These are phyloP conservation scores for Macadamia integrifolia DNA, from an alignment of 164 flowering plant species.

Conservation along the genomic window DNA sequence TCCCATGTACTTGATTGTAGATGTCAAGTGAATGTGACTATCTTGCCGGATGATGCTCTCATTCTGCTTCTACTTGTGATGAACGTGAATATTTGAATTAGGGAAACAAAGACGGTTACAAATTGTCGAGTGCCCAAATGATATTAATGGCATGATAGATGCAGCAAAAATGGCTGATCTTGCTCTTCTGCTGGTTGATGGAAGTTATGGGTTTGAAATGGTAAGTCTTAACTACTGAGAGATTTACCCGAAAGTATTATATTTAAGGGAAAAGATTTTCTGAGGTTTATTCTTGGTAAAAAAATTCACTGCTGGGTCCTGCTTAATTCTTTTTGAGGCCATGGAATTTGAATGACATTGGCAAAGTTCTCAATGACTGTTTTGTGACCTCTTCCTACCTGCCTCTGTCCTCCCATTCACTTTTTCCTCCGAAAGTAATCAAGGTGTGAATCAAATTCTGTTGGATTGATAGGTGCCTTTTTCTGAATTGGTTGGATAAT, in stretches of 20 bases:
- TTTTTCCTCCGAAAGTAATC: no score
- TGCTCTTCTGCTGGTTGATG: slow-evolving; percentile 85
- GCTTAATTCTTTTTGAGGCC: background rate
- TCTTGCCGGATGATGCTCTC: background rate
- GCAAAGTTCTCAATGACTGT: background rate
- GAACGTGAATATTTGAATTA: slow-evolving; percentile 18
- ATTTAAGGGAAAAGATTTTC: background rate
- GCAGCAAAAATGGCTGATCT: slow-evolving; percentile 89
- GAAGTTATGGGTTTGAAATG: slow-evolving; percentile 98
- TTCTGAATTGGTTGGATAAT: no score
- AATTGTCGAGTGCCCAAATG: slow-evolving; percentile 98
- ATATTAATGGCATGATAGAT: slow-evolving; percentile 95
- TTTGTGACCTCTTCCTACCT: background rate
- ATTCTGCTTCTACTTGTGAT: background rate
- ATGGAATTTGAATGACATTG: background rate
- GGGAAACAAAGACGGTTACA: slow-evolving; percentile 87
- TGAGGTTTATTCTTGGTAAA: background rate
- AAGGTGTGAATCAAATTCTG: no score
- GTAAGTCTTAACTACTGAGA: slow-evolving; percentile 34
- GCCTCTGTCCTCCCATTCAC: background rate
- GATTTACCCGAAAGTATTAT: background rate
- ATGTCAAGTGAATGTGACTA: background rate
- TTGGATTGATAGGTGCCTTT: no score
- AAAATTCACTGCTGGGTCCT: background rate
- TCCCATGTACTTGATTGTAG: background rate